A percentile compares a stretch with the other conserved stretches of the same genome.
These are phyloP conservation scores for Sclerotinia nivalis DNA, from an alignment of 2,329 filamentous ascomycete genomes.

Conservation along the genomic window DNA sequence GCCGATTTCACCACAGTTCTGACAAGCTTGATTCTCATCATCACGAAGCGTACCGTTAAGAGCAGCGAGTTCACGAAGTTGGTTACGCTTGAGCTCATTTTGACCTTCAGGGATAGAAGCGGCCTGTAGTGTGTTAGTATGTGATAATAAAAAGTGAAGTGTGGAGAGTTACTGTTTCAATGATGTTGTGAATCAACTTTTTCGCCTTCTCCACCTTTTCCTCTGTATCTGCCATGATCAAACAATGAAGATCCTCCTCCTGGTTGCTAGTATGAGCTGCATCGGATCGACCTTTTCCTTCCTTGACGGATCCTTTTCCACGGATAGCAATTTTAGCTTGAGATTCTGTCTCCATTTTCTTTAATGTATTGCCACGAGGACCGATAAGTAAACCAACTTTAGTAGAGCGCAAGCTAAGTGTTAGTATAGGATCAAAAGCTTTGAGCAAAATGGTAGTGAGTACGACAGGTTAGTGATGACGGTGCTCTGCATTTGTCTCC, in stretches of 20 bases:
- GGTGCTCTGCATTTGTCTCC: slow-evolving; percentile 36
- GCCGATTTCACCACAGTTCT: slow-evolving; percentile 98
- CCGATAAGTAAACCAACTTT: slow-evolving; percentile 99
- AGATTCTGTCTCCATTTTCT: slow-evolving; percentile 99
- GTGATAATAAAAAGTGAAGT: neutral
- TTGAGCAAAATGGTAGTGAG: slow-evolving; percentile 41
- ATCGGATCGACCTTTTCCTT: slow-evolving; percentile 98
- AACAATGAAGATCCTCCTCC: slow-evolving; percentile 97
- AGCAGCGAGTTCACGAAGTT: slow-evolving; percentile 93
- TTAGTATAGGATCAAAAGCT: slow-evolving; percentile 66
- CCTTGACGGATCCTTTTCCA: slow-evolving; percentile 98
- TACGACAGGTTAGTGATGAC: slow-evolving; percentile 43
- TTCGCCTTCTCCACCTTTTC: slow-evolving; percentile 99
- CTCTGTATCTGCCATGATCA: slow-evolving; percentile 99
- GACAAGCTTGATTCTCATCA: slow-evolving; percentile 98
- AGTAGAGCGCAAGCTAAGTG: slow-evolving; percentile 78
- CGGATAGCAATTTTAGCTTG: slow-evolving; percentile 98
- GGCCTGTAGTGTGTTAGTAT: slow-evolving; percentile 60
- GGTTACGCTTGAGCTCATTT: slow-evolving; percentile 98
- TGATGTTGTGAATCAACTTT: slow-evolving; percentile 96
- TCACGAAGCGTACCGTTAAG: slow-evolving; percentile 99
- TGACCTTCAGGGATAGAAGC: slow-evolving; percentile 98
- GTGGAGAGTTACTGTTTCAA: slow-evolving; percentile 80
- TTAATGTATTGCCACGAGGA: slow-evolving; percentile 98
- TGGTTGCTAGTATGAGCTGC: slow-evolving; percentile 99